These are phyloP conservation scores for Aureobasidium sp. DNA, from an alignment of 2,329 filamentous ascomycete genomes.

Conservation along the genomic window DNA sequence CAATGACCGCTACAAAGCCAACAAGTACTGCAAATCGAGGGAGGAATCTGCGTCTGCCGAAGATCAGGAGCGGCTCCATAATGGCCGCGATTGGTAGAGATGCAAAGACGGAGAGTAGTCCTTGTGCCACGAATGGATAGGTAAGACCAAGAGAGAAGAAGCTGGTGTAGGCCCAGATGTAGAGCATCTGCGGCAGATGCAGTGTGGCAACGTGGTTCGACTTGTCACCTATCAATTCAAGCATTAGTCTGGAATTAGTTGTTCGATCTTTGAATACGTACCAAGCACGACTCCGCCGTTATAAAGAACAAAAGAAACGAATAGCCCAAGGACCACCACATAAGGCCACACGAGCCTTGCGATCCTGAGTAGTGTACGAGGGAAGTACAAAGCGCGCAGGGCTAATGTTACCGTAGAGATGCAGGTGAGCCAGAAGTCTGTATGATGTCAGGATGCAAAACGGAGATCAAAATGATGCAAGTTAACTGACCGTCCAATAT, in stretches of 20 bases:
- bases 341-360: conserved; percentile 36
- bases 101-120: conserved; percentile 22
- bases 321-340: conserved; percentile 57
- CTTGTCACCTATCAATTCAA: conserved; percentile 63
- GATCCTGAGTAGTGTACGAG: conserved; percentile 1
- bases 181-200: conserved; percentile 87
- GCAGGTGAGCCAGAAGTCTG: conserved; percentile 22
- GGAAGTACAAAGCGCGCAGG: neutral
- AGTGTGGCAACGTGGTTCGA: conserved; percentile 86
- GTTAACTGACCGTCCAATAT: conserved; percentile 39
- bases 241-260: conserved; percentile 21
- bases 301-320: conserved; percentile 70
- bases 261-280: conserved; percentile 31
- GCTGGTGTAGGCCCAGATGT: conserved; percentile 81
- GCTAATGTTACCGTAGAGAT: conserved; percentile 2
- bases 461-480: too few species aligned
- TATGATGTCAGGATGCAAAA: conserved; percentile 7
- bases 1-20: conserved; percentile 35
- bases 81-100: conserved; percentile 21
- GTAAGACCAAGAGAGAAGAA: conserved; percentile 86
- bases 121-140: conserved; percentile 45
- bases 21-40: conserved; percentile 35
- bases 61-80: conserved; percentile 28
- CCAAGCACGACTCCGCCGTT: conserved; percentile 90
- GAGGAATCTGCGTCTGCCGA: conserved; percentile 26